These are phyloP conservation scores for Lodderomyces oxycetoniae DNA, from an alignment of 1,139 yeast genomes.

Conservation along the genomic window DNA sequence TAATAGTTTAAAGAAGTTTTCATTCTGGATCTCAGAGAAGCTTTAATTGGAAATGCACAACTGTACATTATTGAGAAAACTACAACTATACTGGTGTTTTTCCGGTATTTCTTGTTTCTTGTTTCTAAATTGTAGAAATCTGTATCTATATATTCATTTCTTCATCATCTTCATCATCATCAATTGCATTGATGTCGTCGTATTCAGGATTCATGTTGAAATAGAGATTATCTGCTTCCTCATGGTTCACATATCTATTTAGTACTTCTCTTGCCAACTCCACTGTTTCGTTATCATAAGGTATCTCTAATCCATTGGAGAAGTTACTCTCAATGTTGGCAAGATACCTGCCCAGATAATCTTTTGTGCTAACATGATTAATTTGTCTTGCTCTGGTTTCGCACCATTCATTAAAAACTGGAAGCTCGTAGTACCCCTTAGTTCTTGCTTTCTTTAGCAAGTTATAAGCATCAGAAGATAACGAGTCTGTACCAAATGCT, in stretches of 20 bases:
- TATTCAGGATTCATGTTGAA: conserved; percentile 52
- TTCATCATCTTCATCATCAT: conserved; percentile 14
- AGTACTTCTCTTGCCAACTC: conserved; percentile 70
- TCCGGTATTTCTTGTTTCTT: too few species aligned
- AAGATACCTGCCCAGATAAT: conserved; percentile 12
- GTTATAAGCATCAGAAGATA: conserved; percentile 32
- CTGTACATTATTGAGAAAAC: conserved; percentile 15
- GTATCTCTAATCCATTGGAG: conserved; percentile 58
- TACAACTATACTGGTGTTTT: too few species aligned
- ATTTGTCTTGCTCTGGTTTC: conserved; percentile 40
- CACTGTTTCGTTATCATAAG: conserved; percentile 59
- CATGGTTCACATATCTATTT: conserved; percentile 65
- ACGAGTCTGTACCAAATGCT: conserved; percentile 49
- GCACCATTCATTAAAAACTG: conserved; percentile 39
- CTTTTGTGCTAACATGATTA: conserved; percentile 21
- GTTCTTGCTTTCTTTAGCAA: conserved; percentile 28
- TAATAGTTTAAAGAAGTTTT: too few species aligned
- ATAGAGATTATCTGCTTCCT: conserved; percentile 75
- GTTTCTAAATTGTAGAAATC: conserved; percentile 1
- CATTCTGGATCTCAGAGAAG: conserved; percentile 3
- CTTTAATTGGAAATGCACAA: too few species aligned
- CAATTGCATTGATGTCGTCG: conserved; percentile 14
- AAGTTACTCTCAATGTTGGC: conserved; percentile 37
- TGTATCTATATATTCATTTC: conserved; percentile 3
- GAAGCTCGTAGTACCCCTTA: conserved; percentile 17